Evolutionary conservation across 192 early-diverging fungal species (phyloP), one percentile per base, ranked within the genome.

Genomic region (Diversispora epigaea): DNA sequence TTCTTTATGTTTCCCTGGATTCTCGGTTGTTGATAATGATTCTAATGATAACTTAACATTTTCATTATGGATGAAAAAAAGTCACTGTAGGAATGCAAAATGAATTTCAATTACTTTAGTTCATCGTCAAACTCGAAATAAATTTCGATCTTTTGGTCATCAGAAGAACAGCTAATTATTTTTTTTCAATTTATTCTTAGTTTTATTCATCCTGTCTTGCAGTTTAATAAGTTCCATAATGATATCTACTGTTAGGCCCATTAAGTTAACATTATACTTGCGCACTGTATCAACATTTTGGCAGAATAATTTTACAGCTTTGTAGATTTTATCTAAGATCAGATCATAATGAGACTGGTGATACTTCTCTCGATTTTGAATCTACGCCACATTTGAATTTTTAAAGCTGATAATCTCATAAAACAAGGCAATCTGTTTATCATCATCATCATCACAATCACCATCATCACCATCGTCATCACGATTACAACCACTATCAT

Each of bases 191-290:
- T 55, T 57, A 56, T 47, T n/a, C n/a, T 68, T 68, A 12, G 19
- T 68, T 10, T 9, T 9, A 68, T 49, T 10, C 47, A 68, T 68
- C 22, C 19, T 68, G 4, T 45, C n/a, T 3, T 50, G 66, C 66
- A 68, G 9, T 4, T 68, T 68, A 68, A 41, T 57, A 4, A 71
- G 40, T 22, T 57, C n/a, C 54, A 71, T 40, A 14, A 71, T 41
- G 4, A 56, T n/a, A 3, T 71, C 54, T 56, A 71, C 68, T 32
- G 44, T 46, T n/a, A 9, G 54, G 11, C 68, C 68, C 40, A 49
- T 71, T 32, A 71, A 71, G 12, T 56, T 21, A 56, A 71, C n/a
- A 39, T 56, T 54, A 46, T 71, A 71, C 40, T 39, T 57, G 68
- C 19, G 4, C 10, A 54, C 52, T 54, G 49, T 19, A 9, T 67